phyloP scores from a whole-genome alignment of 2,329 filamentous ascomycete genomes.

The Colletotrichum endophyticum region DNA sequence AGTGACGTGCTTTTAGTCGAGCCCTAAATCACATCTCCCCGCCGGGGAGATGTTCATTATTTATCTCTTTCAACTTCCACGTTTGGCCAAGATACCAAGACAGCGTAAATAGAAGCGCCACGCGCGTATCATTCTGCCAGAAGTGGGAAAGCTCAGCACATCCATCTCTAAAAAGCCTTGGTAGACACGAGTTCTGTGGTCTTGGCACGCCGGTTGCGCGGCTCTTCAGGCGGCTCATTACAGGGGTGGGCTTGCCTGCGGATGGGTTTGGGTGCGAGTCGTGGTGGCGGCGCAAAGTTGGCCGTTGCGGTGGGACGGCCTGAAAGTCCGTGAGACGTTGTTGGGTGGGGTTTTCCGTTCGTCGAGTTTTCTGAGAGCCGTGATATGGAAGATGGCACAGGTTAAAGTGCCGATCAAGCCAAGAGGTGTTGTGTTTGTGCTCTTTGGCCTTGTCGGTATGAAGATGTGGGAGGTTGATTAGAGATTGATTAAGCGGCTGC shows the following conservation, averaged over 20 bases:
- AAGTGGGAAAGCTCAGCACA: background rate
- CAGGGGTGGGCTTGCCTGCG: background rate
- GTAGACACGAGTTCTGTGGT: background rate
- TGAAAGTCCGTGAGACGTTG: background rate
- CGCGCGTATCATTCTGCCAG: background rate
- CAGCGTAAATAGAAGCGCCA: background rate
- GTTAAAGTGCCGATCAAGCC: background rate
- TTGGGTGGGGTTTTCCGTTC: background rate
- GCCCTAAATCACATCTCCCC: background rate
- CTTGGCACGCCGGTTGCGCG: background rate
- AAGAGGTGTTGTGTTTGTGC: background rate
- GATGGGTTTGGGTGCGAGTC: background rate
- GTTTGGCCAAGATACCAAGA: conserved; percentile 8
- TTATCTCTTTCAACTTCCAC: background rate
- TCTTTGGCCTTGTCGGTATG: background rate
- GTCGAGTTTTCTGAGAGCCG: background rate
- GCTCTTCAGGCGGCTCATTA: background rate
- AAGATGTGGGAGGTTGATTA: background rate
- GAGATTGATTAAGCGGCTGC: background rate
- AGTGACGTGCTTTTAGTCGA: background rate
- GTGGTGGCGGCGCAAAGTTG: background rate
- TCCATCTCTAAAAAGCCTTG: background rate
- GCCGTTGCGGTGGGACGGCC: background rate
- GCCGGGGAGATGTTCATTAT: background rate
- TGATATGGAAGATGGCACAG: background rate